Evolutionary conservation across 495 filamentous ascomycete genomes (phyloP).

Genomic region (Neurospora africana): DNA sequence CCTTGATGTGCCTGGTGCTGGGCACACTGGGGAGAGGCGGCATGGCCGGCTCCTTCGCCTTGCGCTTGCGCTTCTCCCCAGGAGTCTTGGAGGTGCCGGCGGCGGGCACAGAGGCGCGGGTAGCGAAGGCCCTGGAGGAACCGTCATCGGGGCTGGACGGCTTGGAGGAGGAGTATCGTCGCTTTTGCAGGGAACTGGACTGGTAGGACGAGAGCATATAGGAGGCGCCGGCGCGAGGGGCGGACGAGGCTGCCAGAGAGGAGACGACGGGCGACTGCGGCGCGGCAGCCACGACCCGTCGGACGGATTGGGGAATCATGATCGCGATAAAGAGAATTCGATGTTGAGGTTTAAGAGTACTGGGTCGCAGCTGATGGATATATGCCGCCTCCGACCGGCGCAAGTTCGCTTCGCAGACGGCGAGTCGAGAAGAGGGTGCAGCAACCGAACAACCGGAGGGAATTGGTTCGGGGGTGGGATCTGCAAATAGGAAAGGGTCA

Average conservation of each 20-base stretch:
- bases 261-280: conserved; percentile 32
- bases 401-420: background rate
- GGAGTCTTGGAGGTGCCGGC: conserved; percentile 26
- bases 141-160: conserved; percentile 45
- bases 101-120: conserved; percentile 31
- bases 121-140: conserved; percentile 35
- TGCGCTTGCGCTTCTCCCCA: conserved; percentile 37
- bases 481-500: background rate
- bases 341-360: conserved; percentile 2
- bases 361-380: conserved; percentile 7
- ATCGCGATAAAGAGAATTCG: conserved; percentile 10
- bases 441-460: conserved; percentile 5
- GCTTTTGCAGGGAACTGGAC: conserved; percentile 28
- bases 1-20: conserved; percentile 66
- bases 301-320: conserved; percentile 44
- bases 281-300: conserved; percentile 34
- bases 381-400: conserved; percentile 3
- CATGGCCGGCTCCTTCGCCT: conserved; percentile 29
- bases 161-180: conserved; percentile 48
- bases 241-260: conserved; percentile 21
- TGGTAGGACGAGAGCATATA: conserved; percentile 26
- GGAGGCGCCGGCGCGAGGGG: conserved; percentile 24
- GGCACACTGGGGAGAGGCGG: conserved; percentile 67
- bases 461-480: conserved; percentile 5
- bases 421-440: background rate